Evolutionary conservation across 352 stramenopile species (phyloP), one percentile per base, ranked within the genome.

Genomic region (Phytophthora meadii): DNA sequence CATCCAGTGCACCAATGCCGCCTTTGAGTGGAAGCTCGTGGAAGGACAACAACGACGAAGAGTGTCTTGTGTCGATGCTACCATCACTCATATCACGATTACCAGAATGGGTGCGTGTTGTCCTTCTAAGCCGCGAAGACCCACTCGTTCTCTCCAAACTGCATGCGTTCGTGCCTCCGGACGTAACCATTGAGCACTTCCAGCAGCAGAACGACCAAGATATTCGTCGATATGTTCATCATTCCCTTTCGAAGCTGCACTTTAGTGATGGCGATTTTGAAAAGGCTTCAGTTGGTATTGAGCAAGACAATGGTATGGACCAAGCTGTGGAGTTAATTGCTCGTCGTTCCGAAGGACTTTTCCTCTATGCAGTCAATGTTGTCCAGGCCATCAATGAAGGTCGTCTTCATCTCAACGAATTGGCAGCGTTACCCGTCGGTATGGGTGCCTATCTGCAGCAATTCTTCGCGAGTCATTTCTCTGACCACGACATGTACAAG

Each of bases 281-380:
- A 14, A 55, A 56, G 7, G 39, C 19, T 51, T 36, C 51, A 36
- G n/a, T 30, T 57, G 32, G 15, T 19, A 15, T 5, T 24, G 36
- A 42, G 5, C 14, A n/a, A 58, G 30, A 46, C 24, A 59, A 52
- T 62, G 37, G 68, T 58, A 47, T 78, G 64, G 22, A 55, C 3
- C n/a, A 80, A 76, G 28, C 73, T 72, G 61, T 86, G 0, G 68
- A 81, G 12, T 34, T 88, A 41, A 89, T 91, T 34, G 73, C 82
- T 10, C 76, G 72, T 39, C 74, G 78, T 5, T 82, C 79, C 0
- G 82, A 91, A 60, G 84, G 84, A 3, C 59, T 92, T 22, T 93
- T 93, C 34, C 39, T 92, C 22, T 93, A 93, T 30, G 84, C 84
- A 2, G 82, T 88, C 51, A 90, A 93, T 57, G 87, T 93, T 41